phyloP scores from a whole-genome alignment of 495 filamentous ascomycete species.

The Evansstolkia leycettana region DNA sequence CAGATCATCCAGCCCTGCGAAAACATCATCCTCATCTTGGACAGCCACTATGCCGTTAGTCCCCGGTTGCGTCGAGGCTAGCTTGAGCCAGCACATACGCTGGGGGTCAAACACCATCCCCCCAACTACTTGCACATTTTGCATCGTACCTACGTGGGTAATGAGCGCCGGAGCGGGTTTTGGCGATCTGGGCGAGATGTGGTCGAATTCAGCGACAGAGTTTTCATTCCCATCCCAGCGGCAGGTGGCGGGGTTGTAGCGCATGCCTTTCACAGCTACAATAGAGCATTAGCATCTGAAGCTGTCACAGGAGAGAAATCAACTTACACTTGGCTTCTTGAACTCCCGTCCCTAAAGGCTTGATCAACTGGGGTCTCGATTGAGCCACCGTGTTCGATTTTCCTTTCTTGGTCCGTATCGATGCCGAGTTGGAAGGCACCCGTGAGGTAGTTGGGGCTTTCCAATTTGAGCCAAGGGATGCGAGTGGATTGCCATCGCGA shows the following conservation, averaged over 20 bases:
- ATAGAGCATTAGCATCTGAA: slow-evolving; percentile 14
- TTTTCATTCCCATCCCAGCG: slow-evolving; percentile 97
- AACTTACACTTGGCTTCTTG: slow-evolving; percentile 56
- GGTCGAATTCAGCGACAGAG: slow-evolving; percentile 61
- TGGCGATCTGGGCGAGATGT: slow-evolving; percentile 31
- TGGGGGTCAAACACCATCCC: slow-evolving; percentile 97
- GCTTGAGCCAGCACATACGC: slow-evolving; percentile 89
- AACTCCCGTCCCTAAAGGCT: slow-evolving; percentile 48
- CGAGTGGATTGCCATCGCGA: slow-evolving; percentile 43
- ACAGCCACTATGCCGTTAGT: slow-evolving; percentile 13
- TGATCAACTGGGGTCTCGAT: slow-evolving; percentile 59
- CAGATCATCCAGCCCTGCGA: slow-evolving; percentile 62
- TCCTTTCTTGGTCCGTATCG: slow-evolving; percentile 41
- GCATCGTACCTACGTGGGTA: slow-evolving; percentile 60
- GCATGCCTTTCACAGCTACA: slow-evolving; percentile 83
- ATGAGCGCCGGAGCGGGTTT: slow-evolving; percentile 87
- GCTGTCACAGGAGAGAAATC: slow-evolving; percentile 5
- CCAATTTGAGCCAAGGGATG: slow-evolving; percentile 62
- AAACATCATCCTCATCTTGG: slow-evolving; percentile 58
- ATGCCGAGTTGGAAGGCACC: slow-evolving; percentile 23
- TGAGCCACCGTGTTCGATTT: slow-evolving; percentile 36
- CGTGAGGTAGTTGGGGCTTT: slow-evolving; percentile 59
- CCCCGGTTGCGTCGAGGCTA: slow-evolving; percentile 32
- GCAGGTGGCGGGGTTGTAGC: slow-evolving; percentile 73
- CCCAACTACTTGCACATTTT: slow-evolving; percentile 79